Evolutionary conservation across 306 rosid species (phyloP), one percentile per base, ranked within the genome.

Genomic region (Psophocarpus tetragonolobus): DNA sequence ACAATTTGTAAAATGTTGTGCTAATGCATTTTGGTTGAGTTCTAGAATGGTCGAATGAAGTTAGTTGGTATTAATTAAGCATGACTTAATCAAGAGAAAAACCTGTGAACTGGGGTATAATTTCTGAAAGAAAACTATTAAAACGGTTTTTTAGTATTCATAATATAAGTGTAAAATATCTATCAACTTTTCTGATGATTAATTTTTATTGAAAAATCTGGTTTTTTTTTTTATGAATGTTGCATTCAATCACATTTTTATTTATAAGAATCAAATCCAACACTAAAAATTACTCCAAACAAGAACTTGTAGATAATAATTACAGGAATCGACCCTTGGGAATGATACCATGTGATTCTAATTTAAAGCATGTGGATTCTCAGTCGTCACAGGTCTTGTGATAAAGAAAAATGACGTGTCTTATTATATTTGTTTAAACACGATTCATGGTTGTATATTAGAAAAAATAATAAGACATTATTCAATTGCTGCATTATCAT

Each of bases 281-380:
- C n/a, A n/a, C n/a, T n/a, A n/a, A n/a, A n/a, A n/a, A n/a, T n/a
- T n/a, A n/a, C n/a, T n/a, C n/a, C n/a, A n/a, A n/a, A n/a, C n/a
- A n/a, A 11, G 21, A 45, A 57, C 58, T 69, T 57, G 27, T 36
- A 44, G 32, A 79, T 24, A 56, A 42, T 29, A 20, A 14, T 14
- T 60, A 58, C 12, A 33, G 6, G 32, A 24, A 23, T 9, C 45
- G 41, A 68, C 38, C 10, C 12, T 57, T 4, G 30, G 63, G 54
- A 32, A 69, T 68, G 63, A 44, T 68, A 44, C 30, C 70, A 69
- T 68, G 71, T 58, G 71, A 68, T 44, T 41, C 39, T 68, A 57
- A 23, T 54, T 50, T 77, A 29, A 42, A 8, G 68, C 75, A 77
- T 77, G 82, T 77, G 81, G 38, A 64, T 62, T 3, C 48, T 21